Evolutionary conservation across 1,284 basidiomycete genomes (phyloP), one percentile per base, ranked within the genome.

Genomic region (Inonotus obliquus): DNA sequence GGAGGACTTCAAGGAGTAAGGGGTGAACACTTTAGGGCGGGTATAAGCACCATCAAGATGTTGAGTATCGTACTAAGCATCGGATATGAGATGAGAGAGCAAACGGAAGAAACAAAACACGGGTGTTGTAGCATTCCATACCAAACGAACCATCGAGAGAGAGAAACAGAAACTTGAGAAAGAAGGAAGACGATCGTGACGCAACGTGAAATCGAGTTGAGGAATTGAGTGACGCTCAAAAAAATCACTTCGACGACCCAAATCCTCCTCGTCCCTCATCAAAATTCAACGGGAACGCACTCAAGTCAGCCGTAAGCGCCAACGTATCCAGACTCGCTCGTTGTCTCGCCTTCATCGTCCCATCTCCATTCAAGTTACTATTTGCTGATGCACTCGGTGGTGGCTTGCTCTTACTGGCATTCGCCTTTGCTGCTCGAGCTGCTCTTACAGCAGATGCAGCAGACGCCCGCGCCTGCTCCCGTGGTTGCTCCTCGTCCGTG

Each of bases 261-360:
- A 62, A 64, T 57, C 65, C 64, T 25, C 59, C 60, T 29, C 59
- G 57, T 32, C 63, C 64, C 21, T 63, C 62, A 53, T 68, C 86
- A 68, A 89, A 89, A 47, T 81, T 83, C 59, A 92, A 79, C 29
- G 91, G 90, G 70, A 90, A 92, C 21, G 88, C 87, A 45, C 88
- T 85, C 59, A 92, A 73, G 72, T 91, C 91, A 67, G 80, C 86
- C 65, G 91, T 92, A 60, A 92, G 77, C 9, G 87, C 89, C 38
- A 92, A 77, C 1, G 90, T 92, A 68, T 92, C 90, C 66, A 92
- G 74, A 71, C 90, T 92, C 23, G 90, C 90, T 58, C 91, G 81
- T 71, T 87, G 82, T 54, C 82, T 80, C 38, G 72, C 75, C 60
- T 73, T 68, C 25, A 62, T 57, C 29, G 71, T 68, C 76, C 57